Evolutionary conservation across 306 rosid species (phyloP), one percentile per base, ranked within the genome.

Genomic region (Glycine tomentella): DNA sequence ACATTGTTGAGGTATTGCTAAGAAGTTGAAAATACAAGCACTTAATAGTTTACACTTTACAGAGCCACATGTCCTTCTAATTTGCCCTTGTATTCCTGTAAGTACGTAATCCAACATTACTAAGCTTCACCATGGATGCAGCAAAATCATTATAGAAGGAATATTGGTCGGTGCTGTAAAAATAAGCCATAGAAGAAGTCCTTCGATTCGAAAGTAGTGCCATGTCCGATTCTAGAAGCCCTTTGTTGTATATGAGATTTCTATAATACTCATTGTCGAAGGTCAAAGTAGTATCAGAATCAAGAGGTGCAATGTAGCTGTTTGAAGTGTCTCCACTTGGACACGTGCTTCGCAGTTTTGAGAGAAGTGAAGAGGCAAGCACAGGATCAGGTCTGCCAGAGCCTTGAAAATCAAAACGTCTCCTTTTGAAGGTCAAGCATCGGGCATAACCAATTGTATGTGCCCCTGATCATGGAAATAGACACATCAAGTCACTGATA

Each of bases 371-470:
- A 10, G 80, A 9, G 14, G 81, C 90, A 0, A 92, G 86, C 9
- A 48, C 10, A 0, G 97, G 95, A 76, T 92, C 97, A 1, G 97
- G 89, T 33, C 76, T 74, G 31, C 97, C 93, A 0, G 95, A 85
- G 50, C 89, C 89, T 15, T 82, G 61, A 76, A 74, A 90, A 83
- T 90, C 33, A 62, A 89, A 92, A 14, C 90, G 92, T 17, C 97
- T 91, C 5, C 78, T 1, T 79, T 88, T 85, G 88, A 92, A 87
- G 45, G 87, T 85, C 56, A 84, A 78, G 84, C 97, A 92, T 15
- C 83, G 93, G 2, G 95, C 93, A 71, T 75, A 92, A 0, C 97
- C 97, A 72, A 92, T 81, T 10, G 97, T 90, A 76, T 92, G 97
- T 57, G 70, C 93, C 49, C 95, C 97, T 87, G 53, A 33, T 16